Conservation (phyloP, 2,329 filamentous ascomycete genomes). For the Exophiala xenobiotica region DNA sequence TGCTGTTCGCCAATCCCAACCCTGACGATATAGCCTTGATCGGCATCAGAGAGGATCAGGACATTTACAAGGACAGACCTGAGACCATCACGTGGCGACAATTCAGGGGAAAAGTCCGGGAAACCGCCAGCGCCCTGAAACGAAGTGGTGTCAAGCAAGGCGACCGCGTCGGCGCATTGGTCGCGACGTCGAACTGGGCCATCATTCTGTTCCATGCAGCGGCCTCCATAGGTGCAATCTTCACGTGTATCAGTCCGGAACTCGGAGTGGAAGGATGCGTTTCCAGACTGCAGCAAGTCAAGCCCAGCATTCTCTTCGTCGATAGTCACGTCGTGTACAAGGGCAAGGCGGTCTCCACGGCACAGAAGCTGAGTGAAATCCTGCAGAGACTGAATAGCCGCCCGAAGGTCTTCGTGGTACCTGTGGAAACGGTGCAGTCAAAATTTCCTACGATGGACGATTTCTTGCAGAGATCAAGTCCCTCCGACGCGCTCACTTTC, state of each 20-base stretch:
- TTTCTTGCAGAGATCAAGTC: slow-evolving; percentile 37
- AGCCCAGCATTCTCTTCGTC: slow-evolving; percentile 41
- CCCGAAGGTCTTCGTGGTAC: slow-evolving; percentile 1
- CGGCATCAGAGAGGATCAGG: slow-evolving; percentile 39
- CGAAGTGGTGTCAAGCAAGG: slow-evolving; percentile 38
- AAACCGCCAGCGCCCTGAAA: slow-evolving; percentile 39
- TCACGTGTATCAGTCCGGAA: slow-evolving; percentile 44
- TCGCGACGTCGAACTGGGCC: slow-evolving; percentile 43
- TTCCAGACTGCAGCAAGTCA: slow-evolving; percentile 41
- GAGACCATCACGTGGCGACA: slow-evolving; percentile 38
- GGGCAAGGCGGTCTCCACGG: slow-evolving; percentile 2
- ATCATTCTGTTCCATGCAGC: slow-evolving; percentile 43
- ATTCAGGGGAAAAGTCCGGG: slow-evolving; percentile 39
- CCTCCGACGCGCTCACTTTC: slow-evolving; percentile 38
- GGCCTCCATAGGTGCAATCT: slow-evolving; percentile 44
- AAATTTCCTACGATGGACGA: slow-evolving; percentile 29
- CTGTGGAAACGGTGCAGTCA: not conserved
- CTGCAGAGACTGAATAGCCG: not conserved
- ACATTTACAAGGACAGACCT: slow-evolving; percentile 24
- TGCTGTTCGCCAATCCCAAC: slow-evolving; percentile 39
- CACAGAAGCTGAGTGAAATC: slow-evolving; percentile 9
- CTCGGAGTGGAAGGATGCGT: slow-evolving; percentile 39
- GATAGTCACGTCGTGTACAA: slow-evolving; percentile 36
- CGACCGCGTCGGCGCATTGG: slow-evolving; percentile 41
- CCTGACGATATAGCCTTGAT: slow-evolving; percentile 41